Evolutionary conservation across 352 stramenopile genomes (phyloP), one percentile per base, ranked within the genome.

Genomic region (Globisporangium cederbergense): DNA sequence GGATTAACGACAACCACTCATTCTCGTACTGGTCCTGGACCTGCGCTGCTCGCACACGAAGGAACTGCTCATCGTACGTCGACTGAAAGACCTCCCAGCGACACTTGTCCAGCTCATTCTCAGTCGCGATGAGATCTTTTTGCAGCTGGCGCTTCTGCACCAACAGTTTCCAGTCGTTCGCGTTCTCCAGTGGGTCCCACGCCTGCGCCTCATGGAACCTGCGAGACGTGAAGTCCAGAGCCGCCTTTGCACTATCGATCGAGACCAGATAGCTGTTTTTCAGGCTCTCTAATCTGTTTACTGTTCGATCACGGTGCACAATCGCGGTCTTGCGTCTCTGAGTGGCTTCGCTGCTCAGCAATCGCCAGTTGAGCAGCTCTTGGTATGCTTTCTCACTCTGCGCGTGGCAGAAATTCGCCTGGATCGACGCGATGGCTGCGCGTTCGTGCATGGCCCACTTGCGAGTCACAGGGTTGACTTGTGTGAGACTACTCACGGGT

Each of bases 111-210:
- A 79, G 67, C 16, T 89, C 62, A 9, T 74, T 60, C 18, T 79
- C 71, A 0, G 62, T 65, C 9, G 70, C 58, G 14, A 71, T 62
- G 3, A 87, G 62, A 7, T 79, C 66, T 25, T 84, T 87, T 2
- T 76, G 54, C 1, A 84, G 66, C 22, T 79, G 71, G 4, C 83
- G 78, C 61, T 92, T 94, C 10, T 79, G 62, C 10, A 92, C 80
- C 10, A 94, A 69, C 4, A 81, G 70, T 25, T 60, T 75, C 80
- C 86, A 90, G 62, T 94, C 79, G 55, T 91, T 94, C 4, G 86
- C 83, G 58, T 94, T 94, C 63, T 94, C 86, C 2, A 94, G 65
- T 1, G 78, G 73, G 65, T 94, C 86, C 86, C 86, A 94, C 4
- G 83, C 79, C 58, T 92, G 83, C 5, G 81, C 73, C 61, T 89